Base-by-base conservation (phyloP, 805 yeast species). In the Phaffomyces antillensis region DNA sequence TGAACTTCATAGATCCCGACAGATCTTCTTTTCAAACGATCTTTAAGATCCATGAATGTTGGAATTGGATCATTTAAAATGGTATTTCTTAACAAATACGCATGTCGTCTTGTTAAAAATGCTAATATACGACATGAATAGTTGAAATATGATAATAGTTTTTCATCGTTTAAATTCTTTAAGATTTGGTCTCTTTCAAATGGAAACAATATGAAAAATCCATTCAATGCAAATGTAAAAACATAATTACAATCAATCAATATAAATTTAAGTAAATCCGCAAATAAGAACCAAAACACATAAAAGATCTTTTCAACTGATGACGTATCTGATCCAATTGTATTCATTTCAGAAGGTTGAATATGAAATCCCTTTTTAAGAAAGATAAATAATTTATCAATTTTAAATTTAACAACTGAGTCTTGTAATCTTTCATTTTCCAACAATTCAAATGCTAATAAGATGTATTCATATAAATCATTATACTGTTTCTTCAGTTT, bases 31-130 rank as follows among this genome's bases (percentile, higher is more conserved):
- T 48, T 55, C 26, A 52, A 47, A 7, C 59, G 26, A 39, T 51
- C 52, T 11, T 45, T 47, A 7, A 25, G 8, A 16, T 42, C 37
- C n/a, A 41, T 35, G 31, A 40, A 52, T 0, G 26, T 28, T 11
- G 62, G 55, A 4, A 56, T 39, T 12, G 58, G 55, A 28, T 56
- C 55, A 35, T 50, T 52, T 24, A 55, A 30, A 0, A 54, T 43
- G 0, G 53, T 44, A 23, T 51, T 52, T 38, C 58, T 42, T 10
- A 45, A 25, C 10, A 57, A 35, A 38, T 47, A 54, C 1, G 42
- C 47, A 9, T 41, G 47, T 39, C 62, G 45, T 42, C 61, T 46
- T 3, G n/a, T 23, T 7, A 58, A 24, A 36, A 47, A 58, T 8
- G 59, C 49, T 17, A 52, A 37, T 5, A 52, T 36, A 12, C 62